Conservation (phyloP, 192 early-diverging fungal species). For the Rhizoclosmatium globosum region DNA sequence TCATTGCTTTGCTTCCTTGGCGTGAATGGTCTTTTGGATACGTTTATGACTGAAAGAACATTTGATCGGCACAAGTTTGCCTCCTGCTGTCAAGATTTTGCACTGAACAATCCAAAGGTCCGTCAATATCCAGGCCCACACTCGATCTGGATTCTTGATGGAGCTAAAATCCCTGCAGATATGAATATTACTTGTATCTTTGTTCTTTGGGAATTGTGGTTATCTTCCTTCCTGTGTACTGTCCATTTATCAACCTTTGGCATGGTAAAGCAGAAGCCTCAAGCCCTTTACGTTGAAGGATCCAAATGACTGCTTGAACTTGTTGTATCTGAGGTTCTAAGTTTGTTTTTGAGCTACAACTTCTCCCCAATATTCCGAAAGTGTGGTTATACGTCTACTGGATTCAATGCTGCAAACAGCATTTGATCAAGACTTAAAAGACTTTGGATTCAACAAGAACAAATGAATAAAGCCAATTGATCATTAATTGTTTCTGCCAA, state of each 20-base stretch:
- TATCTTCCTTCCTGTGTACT: conserved; percentile 39
- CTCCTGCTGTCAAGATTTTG: conserved; percentile 6
- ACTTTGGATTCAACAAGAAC: not conserved
- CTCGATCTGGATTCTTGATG: conserved; percentile 39
- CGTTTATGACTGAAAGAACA: conserved; percentile 23
- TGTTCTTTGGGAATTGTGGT: conserved; percentile 23
- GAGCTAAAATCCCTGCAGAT: conserved; percentile 31
- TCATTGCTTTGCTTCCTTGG: conserved; percentile 34
- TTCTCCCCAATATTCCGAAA: not conserved
- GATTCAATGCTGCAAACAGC: conserved; percentile 16
- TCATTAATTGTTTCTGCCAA: not conserved
- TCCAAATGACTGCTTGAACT: not conserved
- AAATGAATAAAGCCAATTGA: not conserved
- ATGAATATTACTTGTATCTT: not conserved
- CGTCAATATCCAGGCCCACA: conserved; percentile 29
- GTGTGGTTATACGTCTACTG: conserved; percentile 10
- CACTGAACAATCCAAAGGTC: conserved; percentile 9
- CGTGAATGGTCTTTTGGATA: conserved; percentile 26
- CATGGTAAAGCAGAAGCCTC: conserved; percentile 23
- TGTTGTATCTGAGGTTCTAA: not conserved
- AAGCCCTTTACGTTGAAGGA: not conserved
- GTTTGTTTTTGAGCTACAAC: not conserved
- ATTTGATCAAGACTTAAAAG: not conserved
- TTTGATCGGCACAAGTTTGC: conserved; percentile 30
- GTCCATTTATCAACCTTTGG: conserved; percentile 46